Evolutionary conservation across 345 rosid species (phyloP), one percentile per base, ranked within the genome.

Genomic region (Geranium rotundifolium): DNA sequence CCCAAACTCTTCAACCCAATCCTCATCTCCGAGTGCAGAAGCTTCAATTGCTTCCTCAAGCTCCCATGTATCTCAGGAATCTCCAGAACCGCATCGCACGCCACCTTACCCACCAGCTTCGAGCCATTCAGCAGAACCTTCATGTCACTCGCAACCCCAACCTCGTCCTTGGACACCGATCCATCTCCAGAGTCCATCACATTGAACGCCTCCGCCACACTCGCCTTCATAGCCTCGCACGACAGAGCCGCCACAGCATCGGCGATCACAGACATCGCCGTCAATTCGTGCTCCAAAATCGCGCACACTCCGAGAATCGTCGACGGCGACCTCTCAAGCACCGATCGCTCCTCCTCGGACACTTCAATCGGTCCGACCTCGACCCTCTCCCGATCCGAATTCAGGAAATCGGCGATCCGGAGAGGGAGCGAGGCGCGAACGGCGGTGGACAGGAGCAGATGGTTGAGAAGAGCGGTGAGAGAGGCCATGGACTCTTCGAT

Each of bases 111-210:
- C 29, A 72, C 84, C 69, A 77, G 64, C 78, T 84, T 84, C 56
- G 89, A 93, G 19, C 90, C 89, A 61, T 76, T 84, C 1, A 90
- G 83, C 77, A 90, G 73, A 61, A 87, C 81, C 75, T 77, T 86
- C 72, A 87, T 65, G 72, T 90, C 99, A 70, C 83, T 73, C 13
- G 96, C 84, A 41, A 87, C 90, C 56, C 71, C 80, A 62, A 79
- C 76, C 20, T 74, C 85, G 20, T 87, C 97, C 77, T 89, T 89
- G 2, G 77, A 74, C n/a, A 80, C 75, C 37, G 67, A 75, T 16
- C 91, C 97, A 65, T 89, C 95, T 0, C 95, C 97, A 1, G 83
- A 79, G 65, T 83, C 90, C 70, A 79, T 69, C 20, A 64, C 67
- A 68, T 78, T 74, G 59, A 87, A 86, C 13, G 76, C 81, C 12